Evolutionary conservation across 2,329 filamentous ascomycete genomes (phyloP).

Genomic region (Penicillium sp.): DNA sequence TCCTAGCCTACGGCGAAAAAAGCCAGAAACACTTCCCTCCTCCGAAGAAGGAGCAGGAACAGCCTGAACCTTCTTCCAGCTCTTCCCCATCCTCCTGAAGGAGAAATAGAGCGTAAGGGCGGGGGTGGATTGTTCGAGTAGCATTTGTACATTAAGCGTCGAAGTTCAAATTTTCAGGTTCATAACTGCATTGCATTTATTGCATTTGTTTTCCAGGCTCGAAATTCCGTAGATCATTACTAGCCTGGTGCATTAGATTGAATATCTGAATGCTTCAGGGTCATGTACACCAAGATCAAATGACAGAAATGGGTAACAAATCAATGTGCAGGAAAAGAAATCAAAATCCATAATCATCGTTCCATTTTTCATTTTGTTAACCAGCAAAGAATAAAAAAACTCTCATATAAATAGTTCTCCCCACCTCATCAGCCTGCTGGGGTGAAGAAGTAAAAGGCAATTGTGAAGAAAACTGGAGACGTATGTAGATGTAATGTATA

Average conservation of each 20-base stretch:
- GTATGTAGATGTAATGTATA: background rate
- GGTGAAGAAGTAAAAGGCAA: slow-evolving; percentile 10
- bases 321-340: background rate
- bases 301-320: too few species aligned
- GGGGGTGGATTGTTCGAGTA: background rate
- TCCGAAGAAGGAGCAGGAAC: background rate
- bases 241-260: background rate
- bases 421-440: slow-evolving; percentile 17
- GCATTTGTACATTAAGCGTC: background rate
- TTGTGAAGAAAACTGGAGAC: background rate
- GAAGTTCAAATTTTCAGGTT: background rate
- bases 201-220: background rate
- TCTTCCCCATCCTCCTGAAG: background rate
- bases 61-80: background rate
- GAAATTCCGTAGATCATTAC: background rate
- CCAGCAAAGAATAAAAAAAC: background rate
- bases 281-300: too few species aligned
- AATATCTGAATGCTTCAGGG: too few species aligned
- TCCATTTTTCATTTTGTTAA: background rate
- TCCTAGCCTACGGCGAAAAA: slow-evolving; percentile 28
- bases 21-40: slow-evolving; percentile 12
- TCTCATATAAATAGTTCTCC: background rate
- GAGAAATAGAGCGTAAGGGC: background rate
- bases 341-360: background rate
- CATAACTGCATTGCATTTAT: background rate